Evolutionary conservation across 75 land plant genomes (phyloP).

Genomic region (Chamaecyparis obtusa): DNA sequence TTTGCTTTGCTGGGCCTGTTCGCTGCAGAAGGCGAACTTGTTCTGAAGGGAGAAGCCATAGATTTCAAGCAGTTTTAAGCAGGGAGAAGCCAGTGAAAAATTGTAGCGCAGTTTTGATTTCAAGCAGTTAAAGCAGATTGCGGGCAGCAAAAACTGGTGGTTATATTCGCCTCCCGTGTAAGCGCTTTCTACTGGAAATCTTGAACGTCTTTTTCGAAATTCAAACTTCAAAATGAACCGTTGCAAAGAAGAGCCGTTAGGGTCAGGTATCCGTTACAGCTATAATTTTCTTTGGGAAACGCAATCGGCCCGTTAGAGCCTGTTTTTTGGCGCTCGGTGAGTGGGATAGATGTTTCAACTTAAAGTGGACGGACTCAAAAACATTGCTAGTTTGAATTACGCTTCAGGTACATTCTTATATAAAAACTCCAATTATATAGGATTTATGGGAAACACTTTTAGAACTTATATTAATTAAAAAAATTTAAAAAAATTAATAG

Average conservation of each 20-base stretch:
- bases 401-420: no score
- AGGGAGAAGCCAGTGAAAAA: conserved; percentile 1
- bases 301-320: not conserved
- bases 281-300: not conserved
- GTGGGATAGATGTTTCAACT: no score
- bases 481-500: no score
- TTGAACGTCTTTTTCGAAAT: not conserved
- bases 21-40: not conserved
- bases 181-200: not conserved
- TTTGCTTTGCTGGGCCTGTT: conserved; percentile 6
- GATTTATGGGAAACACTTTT: no score
- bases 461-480: no score
- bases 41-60: conserved; percentile 9
- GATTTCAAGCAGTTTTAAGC: no score
- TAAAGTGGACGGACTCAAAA: no score
- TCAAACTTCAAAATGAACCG: not conserved
- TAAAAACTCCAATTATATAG: no score
- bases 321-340: no score
- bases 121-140: not conserved
- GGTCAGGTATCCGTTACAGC: not conserved
- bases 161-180: not conserved
- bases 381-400: no score
- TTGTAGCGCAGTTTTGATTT: no score
- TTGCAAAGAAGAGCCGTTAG: not conserved
- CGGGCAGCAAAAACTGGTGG: not conserved